Evolutionary conservation across 2,329 filamentous ascomycete species (phyloP).

Genomic region (Cercospora zeina): DNA sequence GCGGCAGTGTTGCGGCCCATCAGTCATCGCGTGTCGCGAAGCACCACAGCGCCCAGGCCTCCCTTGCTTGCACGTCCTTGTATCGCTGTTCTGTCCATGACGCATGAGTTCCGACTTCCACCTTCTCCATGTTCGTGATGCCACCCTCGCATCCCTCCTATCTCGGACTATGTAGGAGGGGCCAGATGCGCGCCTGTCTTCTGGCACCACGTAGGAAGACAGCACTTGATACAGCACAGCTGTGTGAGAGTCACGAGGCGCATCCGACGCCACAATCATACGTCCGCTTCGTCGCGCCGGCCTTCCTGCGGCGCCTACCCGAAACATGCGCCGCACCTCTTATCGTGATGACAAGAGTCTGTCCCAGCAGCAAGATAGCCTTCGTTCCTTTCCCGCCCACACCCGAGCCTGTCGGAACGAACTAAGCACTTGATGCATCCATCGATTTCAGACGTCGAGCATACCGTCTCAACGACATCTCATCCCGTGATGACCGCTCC

Average conservation of each 20-base stretch:
- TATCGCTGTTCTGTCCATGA: conserved; percentile 2
- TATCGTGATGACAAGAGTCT: not conserved
- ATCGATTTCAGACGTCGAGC: not conserved
- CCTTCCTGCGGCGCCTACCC: not conserved
- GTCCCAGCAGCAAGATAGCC: not conserved
- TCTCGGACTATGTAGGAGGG: too few species aligned
- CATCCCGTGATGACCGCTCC: not conserved
- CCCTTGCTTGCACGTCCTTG: not conserved
- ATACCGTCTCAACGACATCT: not conserved
- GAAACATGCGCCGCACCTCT: not conserved
- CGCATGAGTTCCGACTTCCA: not conserved
- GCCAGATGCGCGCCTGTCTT: too few species aligned
- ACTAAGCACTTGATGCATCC: not conserved
- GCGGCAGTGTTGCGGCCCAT: conserved; percentile 9
- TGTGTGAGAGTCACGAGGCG: not conserved
- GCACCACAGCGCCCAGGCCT: not conserved
- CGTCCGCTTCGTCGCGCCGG: not conserved
- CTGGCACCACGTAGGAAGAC: not conserved
- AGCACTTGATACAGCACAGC: not conserved
- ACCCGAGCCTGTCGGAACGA: not conserved
- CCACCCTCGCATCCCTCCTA: not conserved
- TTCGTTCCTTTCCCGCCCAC: conserved; percentile 8
- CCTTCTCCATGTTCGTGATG: not conserved
- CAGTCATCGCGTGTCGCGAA: not conserved
- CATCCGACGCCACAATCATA: not conserved